Evolutionary conservation across 208 protist genomes (phyloP).

Genomic region (Leishmania arabica): DNA sequence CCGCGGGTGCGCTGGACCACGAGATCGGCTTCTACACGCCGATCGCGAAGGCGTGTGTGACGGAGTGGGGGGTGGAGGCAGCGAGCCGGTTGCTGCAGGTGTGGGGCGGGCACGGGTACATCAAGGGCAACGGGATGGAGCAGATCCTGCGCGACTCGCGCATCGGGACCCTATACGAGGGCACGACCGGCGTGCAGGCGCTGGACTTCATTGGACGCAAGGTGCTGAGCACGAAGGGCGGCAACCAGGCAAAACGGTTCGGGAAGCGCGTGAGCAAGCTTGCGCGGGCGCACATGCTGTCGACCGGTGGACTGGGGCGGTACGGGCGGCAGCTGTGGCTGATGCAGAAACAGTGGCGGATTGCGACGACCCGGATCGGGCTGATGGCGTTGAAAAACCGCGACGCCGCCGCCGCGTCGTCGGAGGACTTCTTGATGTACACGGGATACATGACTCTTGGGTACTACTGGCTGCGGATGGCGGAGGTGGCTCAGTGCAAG

Average conservation of each 20-base stretch:
- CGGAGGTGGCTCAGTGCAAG: conserved; percentile 60
- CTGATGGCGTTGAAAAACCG: conserved; percentile 44
- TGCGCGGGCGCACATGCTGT: conserved; percentile 38
- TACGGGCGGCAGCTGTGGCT: conserved; percentile 53
- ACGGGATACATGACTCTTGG: conserved; percentile 78
- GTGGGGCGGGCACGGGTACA: conserved; percentile 82
- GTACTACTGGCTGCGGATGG: conserved; percentile 91
- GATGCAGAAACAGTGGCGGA: conserved; percentile 69
- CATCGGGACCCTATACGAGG: conserved; percentile 80
- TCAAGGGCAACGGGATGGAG: conserved; percentile 85
- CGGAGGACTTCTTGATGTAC: conserved; percentile 85
- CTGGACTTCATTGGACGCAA: conserved; percentile 89
- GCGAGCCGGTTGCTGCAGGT: conserved; percentile 66
- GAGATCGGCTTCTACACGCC: conserved; percentile 88
- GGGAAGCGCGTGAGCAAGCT: conserved; percentile 44
- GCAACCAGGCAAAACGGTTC: conserved; percentile 45
- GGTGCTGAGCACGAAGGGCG: conserved; percentile 63
- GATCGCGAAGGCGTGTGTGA: conserved; percentile 86
- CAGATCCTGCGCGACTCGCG: conserved; percentile 78
- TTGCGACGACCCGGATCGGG: conserved; percentile 54
- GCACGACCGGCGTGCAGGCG: conserved; percentile 85
- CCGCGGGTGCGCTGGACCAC: conserved; percentile 46
- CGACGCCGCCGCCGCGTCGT: conserved; percentile 46
- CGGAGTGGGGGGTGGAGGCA: conserved; percentile 79
- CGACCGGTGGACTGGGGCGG: conserved; percentile 37